A percentile compares a stretch with the other conserved stretches of the same genome.
Evolutionary conservation across 768 basidiomycete genomes (phyloP).

Genomic region (Trametes punicea): DNA sequence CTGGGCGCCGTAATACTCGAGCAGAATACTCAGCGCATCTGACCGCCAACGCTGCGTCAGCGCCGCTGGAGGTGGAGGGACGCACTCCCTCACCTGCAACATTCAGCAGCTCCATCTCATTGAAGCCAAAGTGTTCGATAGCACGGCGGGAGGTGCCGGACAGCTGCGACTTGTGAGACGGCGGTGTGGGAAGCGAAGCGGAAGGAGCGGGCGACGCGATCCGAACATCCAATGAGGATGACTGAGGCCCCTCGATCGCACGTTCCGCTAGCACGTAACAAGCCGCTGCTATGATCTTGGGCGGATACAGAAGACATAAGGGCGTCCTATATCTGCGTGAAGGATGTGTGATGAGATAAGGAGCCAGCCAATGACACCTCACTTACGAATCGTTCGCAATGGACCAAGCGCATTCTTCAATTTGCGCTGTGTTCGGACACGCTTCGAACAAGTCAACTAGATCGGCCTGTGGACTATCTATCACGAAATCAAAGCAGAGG

Average conservation of each 20-base stretch:
- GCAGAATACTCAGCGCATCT: conserved; percentile 65
- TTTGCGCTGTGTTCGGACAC: conserved; percentile 41
- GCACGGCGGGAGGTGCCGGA: conserved; percentile 68
- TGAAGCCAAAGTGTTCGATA: conserved; percentile 64
- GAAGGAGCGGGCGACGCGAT: conserved; percentile 70
- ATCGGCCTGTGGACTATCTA: conserved; percentile 72
- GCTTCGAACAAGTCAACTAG: conserved; percentile 70
- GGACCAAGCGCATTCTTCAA: conserved; percentile 82
- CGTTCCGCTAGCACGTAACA: conserved; percentile 77
- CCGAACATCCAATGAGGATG: conserved; percentile 69
- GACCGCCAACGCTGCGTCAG: not conserved
- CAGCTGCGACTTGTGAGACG: conserved; percentile 69
- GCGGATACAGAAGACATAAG: conserved; percentile 65
- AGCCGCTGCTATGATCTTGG: conserved; percentile 70
- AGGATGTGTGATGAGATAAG: not conserved
- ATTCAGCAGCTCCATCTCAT: conserved; percentile 50
- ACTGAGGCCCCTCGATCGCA: conserved; percentile 68
- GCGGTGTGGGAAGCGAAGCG: conserved; percentile 76
- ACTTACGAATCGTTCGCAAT: conserved; percentile 84
- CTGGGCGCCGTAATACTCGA: conserved; percentile 72
- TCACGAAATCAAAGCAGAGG: conserved; percentile 81
- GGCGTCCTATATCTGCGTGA: conserved; percentile 69
- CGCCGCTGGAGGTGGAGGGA: no score
- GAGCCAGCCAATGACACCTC: not conserved
- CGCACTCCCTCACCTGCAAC: conserved; percentile 51